Evolutionary conservation across 2,329 filamentous ascomycete genomes (phyloP).

Genomic region (Cladophialophora chaetospira): DNA sequence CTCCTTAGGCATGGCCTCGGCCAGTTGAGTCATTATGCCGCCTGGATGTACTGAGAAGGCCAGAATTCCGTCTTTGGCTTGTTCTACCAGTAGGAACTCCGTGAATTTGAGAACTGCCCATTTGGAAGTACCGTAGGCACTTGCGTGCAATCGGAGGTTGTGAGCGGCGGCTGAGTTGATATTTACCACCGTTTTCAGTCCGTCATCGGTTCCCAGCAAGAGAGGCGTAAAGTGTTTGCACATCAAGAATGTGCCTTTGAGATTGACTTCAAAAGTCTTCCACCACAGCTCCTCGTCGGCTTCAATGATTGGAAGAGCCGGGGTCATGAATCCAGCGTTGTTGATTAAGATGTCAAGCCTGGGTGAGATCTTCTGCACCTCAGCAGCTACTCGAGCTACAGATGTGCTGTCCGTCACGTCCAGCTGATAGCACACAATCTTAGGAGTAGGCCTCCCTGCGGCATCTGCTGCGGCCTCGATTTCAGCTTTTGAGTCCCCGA

Average conservation of each 20-base stretch:
- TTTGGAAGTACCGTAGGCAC: constrained; percentile 52
- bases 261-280: constrained; percentile 53
- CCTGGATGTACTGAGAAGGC: constrained; percentile 28
- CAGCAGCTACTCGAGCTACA: constrained; percentile 40
- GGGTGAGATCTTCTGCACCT: constrained; percentile 37
- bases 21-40: constrained; percentile 26
- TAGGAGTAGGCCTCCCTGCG: constrained; percentile 40
- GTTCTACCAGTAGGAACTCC: constrained; percentile 50
- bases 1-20: constrained; percentile 20
- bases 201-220: constrained; percentile 32
- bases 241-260: constrained; percentile 45
- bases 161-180: constrained; percentile 46
- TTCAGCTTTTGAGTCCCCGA: constrained; percentile 41
- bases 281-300: constrained; percentile 46
- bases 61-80: constrained; percentile 37
- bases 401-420: constrained; percentile 46
- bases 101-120: constrained; percentile 48
- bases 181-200: constrained; percentile 39
- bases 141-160: constrained; percentile 38
- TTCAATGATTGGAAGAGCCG: constrained; percentile 34
- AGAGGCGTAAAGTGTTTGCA: constrained; percentile 35
- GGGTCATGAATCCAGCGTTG: constrained; percentile 31
- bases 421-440: constrained; percentile 46
- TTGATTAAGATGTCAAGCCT: constrained; percentile 32
- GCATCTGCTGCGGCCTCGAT: constrained; percentile 41